Evolutionary conservation across 2,329 filamentous ascomycete species (phyloP), one percentile per base, ranked within the genome.

Genomic region (Ophiostoma novo-ulmi): DNA sequence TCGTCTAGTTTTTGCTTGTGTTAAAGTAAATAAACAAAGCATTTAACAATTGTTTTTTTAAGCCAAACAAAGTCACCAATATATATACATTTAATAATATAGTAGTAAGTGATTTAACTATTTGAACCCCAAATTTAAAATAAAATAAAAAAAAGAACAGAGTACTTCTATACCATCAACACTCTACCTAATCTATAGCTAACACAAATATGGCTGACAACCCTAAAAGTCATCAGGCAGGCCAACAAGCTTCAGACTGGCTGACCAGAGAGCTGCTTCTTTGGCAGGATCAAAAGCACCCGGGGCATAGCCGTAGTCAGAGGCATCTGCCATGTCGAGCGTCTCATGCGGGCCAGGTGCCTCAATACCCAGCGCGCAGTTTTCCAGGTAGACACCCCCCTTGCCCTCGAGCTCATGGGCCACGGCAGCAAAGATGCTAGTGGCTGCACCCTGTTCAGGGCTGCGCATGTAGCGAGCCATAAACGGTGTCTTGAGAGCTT

Each of bases 401-500:
- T 78, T 81, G 38, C 76, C 78, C 73, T 81, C 79, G 73, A 79
- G 80, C 63, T 79, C 79, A 70, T 76, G 77, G 4, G 73, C 75
- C 17, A 82, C 71, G 5, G 80, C 80, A 0, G 79, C 81, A 74
- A 77, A 81, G 5, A 82, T 77, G 5, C 77, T 78, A 22, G 82
- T 82, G 6, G 82, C 80, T 67, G 80, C 80, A 7, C 82, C 82
- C 74, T 83, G 82, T 17, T 58, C 52, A 6, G 52, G n/a, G 17
- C 52, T 58, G 7, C 52, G n/a, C 52, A 58, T 26, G 52, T 58
- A 58, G n/a, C 52, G 52, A 5, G 22, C 52, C n/a, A 58, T 7
- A 22, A 26, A 26, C 8, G 52, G 52, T 10, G 3, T 5, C 22
- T 58, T 31, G n/a, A 58, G n/a, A 11, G 22, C 52, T 22, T 58